These are phyloP conservation scores for Scleroderma bovista DNA, from an alignment of 768 basidiomycete genomes.

Conservation along the genomic window DNA sequence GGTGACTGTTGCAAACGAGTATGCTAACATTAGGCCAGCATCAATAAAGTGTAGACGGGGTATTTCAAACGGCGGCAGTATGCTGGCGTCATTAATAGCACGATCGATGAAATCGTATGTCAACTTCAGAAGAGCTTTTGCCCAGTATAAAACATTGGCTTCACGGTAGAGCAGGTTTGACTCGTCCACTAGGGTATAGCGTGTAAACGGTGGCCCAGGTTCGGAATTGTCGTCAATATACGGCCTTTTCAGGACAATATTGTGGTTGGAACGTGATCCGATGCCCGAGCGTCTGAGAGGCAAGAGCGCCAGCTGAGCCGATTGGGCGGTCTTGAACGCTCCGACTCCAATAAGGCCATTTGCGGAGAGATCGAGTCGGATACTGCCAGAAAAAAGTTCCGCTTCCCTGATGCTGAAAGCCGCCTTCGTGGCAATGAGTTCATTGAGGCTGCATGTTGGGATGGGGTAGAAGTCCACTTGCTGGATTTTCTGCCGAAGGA, in stretches of 20 bases:
- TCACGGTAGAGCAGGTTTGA: slow-evolving; percentile 1
- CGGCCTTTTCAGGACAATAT: not conserved
- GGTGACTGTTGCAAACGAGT: not conserved
- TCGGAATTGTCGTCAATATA: not conserved
- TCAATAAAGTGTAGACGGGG: slow-evolving; percentile 6
- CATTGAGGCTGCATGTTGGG: not conserved
- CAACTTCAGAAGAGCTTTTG: slow-evolving; percentile 2
- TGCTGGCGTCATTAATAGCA: not conserved
- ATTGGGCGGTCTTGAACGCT: slow-evolving; percentile 6
- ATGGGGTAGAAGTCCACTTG: not conserved
- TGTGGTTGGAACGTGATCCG: not conserved
- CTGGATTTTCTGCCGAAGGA: not conserved
- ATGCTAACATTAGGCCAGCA: not conserved
- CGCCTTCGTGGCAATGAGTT: not conserved
- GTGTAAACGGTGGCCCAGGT: not conserved
- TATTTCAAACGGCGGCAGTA: slow-evolving; percentile 2
- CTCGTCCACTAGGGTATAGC: not conserved
- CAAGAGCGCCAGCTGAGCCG: not conserved
- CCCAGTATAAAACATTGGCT: slow-evolving; percentile 9
- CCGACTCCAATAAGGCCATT: slow-evolving; percentile 1
- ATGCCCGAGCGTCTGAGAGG: not conserved
- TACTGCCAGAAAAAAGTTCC: not conserved
- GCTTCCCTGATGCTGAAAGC: not conserved
- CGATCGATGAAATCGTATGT: slow-evolving; percentile 6
- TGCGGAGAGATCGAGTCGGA: not conserved